phyloP scores from a whole-genome alignment of 2,329 filamentous ascomycete species.

The Talaromyces sp. region DNA sequence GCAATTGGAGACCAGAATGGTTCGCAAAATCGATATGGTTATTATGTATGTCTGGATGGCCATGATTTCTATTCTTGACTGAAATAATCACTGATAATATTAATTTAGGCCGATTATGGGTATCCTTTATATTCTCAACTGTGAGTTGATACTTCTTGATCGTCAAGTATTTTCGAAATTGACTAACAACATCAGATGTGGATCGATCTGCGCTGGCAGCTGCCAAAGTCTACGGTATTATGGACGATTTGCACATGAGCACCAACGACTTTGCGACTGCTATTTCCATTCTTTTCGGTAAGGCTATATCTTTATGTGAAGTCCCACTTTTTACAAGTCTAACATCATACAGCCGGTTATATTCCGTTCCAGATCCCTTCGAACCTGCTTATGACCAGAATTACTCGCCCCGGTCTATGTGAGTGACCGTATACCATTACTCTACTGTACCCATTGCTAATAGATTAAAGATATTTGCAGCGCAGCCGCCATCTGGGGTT shows the following conservation, averaged over 20 bases:
- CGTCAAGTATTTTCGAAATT: not conserved
- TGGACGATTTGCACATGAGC: conserved; percentile 38
- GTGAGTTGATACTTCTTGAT: not conserved
- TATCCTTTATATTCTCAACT: not conserved
- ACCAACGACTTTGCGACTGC: conserved; percentile 34
- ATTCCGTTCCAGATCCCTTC: not conserved
- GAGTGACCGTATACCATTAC: not conserved
- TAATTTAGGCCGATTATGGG: not conserved
- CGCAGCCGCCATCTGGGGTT: not conserved
- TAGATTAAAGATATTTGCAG: not conserved
- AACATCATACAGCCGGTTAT: not conserved
- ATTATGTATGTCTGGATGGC: conserved; percentile 20
- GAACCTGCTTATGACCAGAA: not conserved
- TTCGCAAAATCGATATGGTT: conserved; percentile 26
- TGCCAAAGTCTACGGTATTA: conserved; percentile 42
- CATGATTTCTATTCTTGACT: not conserved
- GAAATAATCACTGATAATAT: not conserved
- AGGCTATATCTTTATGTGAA: not conserved
- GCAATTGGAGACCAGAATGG: conserved; percentile 21
- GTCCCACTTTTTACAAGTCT: not conserved
- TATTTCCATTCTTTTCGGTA: conserved; percentile 26
- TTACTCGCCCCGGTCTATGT: not conserved
- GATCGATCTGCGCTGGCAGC: conserved; percentile 39
- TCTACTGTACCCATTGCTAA: too few relatives aligned
- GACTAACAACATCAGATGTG: conserved; percentile 23